A percentile compares a stretch with the other conserved stretches of the same genome.
Evolutionary conservation across 2,329 filamentous ascomycete genomes (phyloP).

Genomic region (Fusarium sp.): DNA sequence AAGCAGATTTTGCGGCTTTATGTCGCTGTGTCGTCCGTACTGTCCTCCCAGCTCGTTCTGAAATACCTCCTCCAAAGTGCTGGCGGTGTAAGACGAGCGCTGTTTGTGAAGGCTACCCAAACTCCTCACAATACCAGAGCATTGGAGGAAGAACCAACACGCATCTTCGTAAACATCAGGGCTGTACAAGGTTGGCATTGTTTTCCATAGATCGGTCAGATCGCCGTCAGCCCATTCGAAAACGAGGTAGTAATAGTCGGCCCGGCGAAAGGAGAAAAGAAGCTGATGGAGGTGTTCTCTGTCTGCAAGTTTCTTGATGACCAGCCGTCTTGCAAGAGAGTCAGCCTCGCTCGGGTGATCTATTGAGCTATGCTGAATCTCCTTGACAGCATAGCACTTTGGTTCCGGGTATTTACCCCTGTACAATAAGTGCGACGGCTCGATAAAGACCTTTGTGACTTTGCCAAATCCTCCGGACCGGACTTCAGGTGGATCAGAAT

Average conservation of each 20-base stretch:
- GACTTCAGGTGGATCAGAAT: neutral
- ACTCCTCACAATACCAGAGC: neutral
- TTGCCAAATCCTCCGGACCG: neutral
- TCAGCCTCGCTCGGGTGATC: neutral
- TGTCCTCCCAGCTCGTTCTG: neutral
- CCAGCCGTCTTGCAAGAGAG: neutral
- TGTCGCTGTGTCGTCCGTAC: neutral
- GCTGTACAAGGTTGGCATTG: neutral
- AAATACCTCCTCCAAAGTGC: neutral
- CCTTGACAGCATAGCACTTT: neutral
- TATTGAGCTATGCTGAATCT: neutral
- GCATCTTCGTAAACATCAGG: neutral
- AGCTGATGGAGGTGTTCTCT: neutral
- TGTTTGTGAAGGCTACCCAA: neutral
- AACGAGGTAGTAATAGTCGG: neutral
- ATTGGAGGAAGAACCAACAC: neutral
- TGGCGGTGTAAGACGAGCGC: neutral
- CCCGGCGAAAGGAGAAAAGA: neutral
- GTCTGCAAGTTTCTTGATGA: neutral
- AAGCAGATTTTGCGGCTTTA: neutral
- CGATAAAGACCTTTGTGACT: neutral
- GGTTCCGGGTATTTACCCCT: neutral
- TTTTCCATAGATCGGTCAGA: neutral
- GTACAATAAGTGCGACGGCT: neutral
- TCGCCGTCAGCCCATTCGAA: neutral